Evolutionary conservation across 352 stramenopile genomes (phyloP).

Genomic region (Paralagenidium karlingii): DNA sequence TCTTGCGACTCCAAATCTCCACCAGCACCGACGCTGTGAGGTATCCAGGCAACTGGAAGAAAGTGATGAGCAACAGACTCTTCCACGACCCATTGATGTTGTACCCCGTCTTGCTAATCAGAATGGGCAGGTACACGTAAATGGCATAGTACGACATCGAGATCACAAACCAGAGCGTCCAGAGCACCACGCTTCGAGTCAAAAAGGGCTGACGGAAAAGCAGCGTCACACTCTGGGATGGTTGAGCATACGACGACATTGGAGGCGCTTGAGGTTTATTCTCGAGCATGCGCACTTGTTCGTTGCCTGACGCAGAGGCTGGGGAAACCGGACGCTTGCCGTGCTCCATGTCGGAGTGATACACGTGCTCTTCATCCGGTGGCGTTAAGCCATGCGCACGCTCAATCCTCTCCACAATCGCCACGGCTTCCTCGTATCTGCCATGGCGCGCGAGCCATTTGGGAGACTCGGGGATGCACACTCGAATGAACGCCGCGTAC

Average conservation of each 20-base stretch:
- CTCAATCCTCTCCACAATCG: slow-evolving; percentile 16
- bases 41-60: slow-evolving; percentile 51
- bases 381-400: slow-evolving; percentile 18
- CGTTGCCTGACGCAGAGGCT: neutral
- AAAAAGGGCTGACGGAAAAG: slow-evolving; percentile 6
- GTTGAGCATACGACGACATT: too few relatives aligned
- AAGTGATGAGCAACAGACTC: slow-evolving; percentile 44
- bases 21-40: slow-evolving; percentile 31
- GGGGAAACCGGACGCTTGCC: neutral
- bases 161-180: slow-evolving; percentile 15
- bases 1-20: slow-evolving; percentile 32
- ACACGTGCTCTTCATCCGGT: slow-evolving; percentile 31
- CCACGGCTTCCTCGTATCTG: slow-evolving; percentile 15
- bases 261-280: too few relatives aligned
- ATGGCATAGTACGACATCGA: slow-evolving; percentile 26
- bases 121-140: slow-evolving; percentile 38
- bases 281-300: slow-evolving; percentile 7
- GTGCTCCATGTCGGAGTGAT: slow-evolving; percentile 14
- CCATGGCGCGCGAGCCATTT: slow-evolving; percentile 23
- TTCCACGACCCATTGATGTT: slow-evolving; percentile 40
- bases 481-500: slow-evolving; percentile 8
- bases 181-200: slow-evolving; percentile 13
- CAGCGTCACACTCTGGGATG: slow-evolving; percentile 1
- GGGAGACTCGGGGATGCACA: slow-evolving; percentile 22
- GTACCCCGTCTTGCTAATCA: slow-evolving; percentile 44